Conservation (phyloP, 371 early-diverging fungal genomes). For the Mortierella sp. region DNA sequence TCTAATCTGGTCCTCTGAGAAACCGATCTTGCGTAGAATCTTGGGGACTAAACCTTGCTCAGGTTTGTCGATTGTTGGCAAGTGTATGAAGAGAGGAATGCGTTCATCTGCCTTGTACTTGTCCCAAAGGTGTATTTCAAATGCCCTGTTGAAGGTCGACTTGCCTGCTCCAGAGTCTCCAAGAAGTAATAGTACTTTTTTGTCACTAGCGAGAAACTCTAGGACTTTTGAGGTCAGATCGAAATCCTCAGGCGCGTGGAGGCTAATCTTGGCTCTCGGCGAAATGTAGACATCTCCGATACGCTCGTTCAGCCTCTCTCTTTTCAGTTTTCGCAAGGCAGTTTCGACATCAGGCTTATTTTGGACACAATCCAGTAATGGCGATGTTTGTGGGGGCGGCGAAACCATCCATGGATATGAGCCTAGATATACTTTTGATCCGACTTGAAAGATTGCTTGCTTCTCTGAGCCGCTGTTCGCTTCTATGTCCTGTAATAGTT, state of each 20-base stretch:
- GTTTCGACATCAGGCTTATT: not conserved
- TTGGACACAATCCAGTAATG: conserved; percentile 5
- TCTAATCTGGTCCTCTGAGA: not conserved
- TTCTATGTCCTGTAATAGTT: not conserved
- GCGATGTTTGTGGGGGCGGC: not conserved
- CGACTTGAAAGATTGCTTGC: not conserved
- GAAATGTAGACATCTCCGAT: not conserved
- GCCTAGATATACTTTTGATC: not conserved
- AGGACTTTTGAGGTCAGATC: conserved; percentile 1
- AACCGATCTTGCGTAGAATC: conserved; percentile 6
- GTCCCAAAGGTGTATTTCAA: no score
- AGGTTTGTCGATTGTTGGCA: conserved; percentile 17
- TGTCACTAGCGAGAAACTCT: conserved; percentile 7
- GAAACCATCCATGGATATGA: not conserved
- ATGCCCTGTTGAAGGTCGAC: conserved; percentile 7
- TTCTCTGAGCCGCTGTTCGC: not conserved
- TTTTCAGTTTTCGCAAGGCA: conserved; percentile 9
- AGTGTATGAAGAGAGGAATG: not conserved
- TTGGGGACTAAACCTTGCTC: conserved; percentile 15
- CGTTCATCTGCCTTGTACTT: no score
- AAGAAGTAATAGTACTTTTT: conserved; percentile 16
- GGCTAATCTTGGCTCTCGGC: conserved; percentile 4
- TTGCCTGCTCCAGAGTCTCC: conserved; percentile 27
- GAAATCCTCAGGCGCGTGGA: not conserved
- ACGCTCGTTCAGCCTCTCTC: not conserved